Evolutionary conservation across 108 stramenopile genomes (phyloP), one percentile per base, ranked within the genome.

Genomic region (Pseudonitzschia delicatissima): DNA sequence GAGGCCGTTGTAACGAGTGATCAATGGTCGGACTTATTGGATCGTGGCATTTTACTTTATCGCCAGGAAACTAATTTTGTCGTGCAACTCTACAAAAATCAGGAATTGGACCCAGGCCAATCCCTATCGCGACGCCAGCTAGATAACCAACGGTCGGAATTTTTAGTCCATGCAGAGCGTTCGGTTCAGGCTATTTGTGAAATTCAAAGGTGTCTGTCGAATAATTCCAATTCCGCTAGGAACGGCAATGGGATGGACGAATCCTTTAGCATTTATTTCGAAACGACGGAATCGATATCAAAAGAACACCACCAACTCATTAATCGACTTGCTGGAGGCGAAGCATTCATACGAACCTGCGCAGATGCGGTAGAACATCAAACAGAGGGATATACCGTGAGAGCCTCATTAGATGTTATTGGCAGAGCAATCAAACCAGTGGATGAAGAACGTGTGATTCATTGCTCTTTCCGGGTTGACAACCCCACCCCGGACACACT

Each of bases 401-500:
- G 26, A 9, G 70, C 53, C 17, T 71, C 70, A 4, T 13, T 71
- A 11, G 70, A 71, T 42, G 53, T 71, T 11, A 21, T 71, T 4
- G 17, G 9, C 0, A 33, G 62, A 45, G 59, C 62, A 5, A 28
- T 62, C 11, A 8, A 33, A 47, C 68, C 57, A 2, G 12, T 71
- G 25, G 4, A 26, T 28, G 45, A 34, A 3, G 32, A 50, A 4
- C 8, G 34, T 32, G 15, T 50, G 5, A 29, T 64, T 64, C 18
- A 42, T 6, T 63, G 62, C 45, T 39, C 70, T 8, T 26, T 71
- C 9, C 62, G 70, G 12, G 52, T 71, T 26, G 62, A 71, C 51
- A 58, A 71, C 45, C 70, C 70, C 21, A 64, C 70, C 4, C 70
- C 70, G 7, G 70, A 71, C 31, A 71, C 70, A 15, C 39, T 71